Percentiles rank a stretch among this genome's conserved stretches.
Conservation (phyloP, 2,329 filamentous ascomycete species). For the Botrytis porri region DNA sequence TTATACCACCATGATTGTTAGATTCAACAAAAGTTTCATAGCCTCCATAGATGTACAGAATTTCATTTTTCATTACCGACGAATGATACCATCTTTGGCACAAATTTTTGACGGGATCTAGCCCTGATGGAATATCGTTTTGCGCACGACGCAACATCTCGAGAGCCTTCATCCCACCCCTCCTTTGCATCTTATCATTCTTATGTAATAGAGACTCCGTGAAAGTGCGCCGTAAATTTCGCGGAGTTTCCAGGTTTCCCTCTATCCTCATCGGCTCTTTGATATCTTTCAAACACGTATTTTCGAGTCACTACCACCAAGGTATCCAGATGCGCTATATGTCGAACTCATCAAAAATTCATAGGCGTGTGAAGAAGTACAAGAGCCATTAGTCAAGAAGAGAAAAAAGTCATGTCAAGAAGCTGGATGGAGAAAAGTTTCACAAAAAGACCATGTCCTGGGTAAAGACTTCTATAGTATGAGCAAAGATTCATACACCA, state of each 20-base stretch:
- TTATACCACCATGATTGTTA: slow-evolving; percentile 5
- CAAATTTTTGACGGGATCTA: slow-evolving; percentile 16
- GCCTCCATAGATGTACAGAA: slow-evolving; percentile 17
- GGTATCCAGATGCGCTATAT: background rate
- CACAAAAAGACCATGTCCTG: background rate
- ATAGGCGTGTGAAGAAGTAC: background rate
- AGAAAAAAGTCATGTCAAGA: background rate
- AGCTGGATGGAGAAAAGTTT: background rate
- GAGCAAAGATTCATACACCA: background rate
- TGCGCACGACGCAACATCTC: slow-evolving; percentile 15
- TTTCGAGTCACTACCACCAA: background rate
- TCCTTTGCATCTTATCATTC: background rate
- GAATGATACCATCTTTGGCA: slow-evolving; percentile 20
- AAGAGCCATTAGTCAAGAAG: background rate
- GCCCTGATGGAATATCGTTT: slow-evolving; percentile 7
- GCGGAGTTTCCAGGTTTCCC: background rate
- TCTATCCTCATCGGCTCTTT: slow-evolving; percentile 3
- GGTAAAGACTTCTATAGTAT: background rate
- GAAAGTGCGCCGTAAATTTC: background rate
- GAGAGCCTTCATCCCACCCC: background rate
- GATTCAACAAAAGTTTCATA: slow-evolving; percentile 17
- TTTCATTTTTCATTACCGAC: slow-evolving; percentile 15
- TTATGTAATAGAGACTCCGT: background rate
- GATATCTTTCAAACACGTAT: background rate
- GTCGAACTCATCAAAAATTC: background rate